Evolutionary conservation across 495 filamentous ascomycete species (phyloP).

Genomic region (Penicillium coffeae): DNA sequence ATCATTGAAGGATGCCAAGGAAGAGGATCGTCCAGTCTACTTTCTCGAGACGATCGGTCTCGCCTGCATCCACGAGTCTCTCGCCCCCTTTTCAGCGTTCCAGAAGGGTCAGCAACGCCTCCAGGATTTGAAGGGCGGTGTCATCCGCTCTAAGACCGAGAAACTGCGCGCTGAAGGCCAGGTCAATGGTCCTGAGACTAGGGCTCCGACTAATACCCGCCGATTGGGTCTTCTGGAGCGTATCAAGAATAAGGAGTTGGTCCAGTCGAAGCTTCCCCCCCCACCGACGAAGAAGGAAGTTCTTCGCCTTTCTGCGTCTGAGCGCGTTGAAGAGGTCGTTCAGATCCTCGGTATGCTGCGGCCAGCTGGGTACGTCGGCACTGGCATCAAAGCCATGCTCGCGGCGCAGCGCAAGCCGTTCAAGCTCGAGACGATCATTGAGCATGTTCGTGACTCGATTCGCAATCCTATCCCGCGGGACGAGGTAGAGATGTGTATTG

Average conservation of each 20-base stretch:
- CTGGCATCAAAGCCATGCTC: constrained; percentile 30
- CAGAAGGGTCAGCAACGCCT: constrained; percentile 46
- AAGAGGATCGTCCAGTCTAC: constrained; percentile 19
- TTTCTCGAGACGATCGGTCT: constrained; percentile 35
- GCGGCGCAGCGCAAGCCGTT: constrained; percentile 40
- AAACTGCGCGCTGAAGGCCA: constrained; percentile 22
- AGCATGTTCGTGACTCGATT: constrained; percentile 38
- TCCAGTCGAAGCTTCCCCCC: constrained; percentile 41
- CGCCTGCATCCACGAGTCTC: constrained; percentile 36
- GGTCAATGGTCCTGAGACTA: constrained; percentile 15
- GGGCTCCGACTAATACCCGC: constrained; percentile 32
- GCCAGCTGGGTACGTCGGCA: constrained; percentile 33
- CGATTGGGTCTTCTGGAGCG: constrained; percentile 41
- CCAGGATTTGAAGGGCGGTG: constrained; percentile 42
- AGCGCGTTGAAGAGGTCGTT: constrained; percentile 43
- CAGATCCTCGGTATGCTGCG: constrained; percentile 35
- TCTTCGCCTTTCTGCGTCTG: constrained; percentile 34
- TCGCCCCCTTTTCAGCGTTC: constrained; percentile 39
- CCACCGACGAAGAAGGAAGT: constrained; percentile 42
- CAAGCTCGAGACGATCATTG: constrained; percentile 34
- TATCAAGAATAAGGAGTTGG: constrained; percentile 43
- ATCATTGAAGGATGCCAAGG: constrained; percentile 19
- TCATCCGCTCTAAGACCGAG: constrained; percentile 41
- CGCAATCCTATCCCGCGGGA: constrained; percentile 37
- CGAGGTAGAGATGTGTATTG: constrained; percentile 41